Percentiles rank a stretch among this genome's conserved stretches.
These are phyloP conservation scores for Pythium aphanidermatum DNA, from an alignment of 352 stramenopile genomes.

Conservation along the genomic window DNA sequence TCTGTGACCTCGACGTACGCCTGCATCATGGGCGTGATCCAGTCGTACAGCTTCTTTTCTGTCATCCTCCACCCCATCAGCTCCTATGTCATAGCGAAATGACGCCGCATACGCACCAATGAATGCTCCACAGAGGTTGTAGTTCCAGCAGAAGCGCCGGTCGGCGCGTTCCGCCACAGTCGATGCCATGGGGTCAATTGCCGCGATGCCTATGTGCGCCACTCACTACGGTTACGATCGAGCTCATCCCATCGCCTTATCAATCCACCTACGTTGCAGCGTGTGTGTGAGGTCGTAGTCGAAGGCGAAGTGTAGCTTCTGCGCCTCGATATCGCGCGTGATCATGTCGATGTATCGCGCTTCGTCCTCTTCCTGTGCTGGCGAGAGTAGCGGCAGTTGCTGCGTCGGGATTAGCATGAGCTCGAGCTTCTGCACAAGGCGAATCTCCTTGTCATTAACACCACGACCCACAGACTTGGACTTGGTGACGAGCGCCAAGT, in stretches of 20 bases:
- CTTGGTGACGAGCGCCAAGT: constrained; percentile 67
- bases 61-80: too few species aligned
- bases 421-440: constrained; percentile 41
- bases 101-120: constrained; percentile 63
- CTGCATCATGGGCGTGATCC: constrained; percentile 56
- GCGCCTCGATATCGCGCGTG: constrained; percentile 24
- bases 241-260: too few species aligned
- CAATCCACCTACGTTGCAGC: constrained; percentile 53
- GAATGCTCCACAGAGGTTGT: constrained; percentile 51
- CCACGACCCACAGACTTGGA: constrained; percentile 50
- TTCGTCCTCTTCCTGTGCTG: constrained; percentile 50
- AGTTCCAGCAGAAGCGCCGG: constrained; percentile 90
- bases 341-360: constrained; percentile 48
- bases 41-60: constrained; percentile 36
- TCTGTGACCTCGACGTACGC: constrained; percentile 57
- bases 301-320: constrained; percentile 55
- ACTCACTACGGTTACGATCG: neutral
- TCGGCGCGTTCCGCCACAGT: constrained; percentile 68
- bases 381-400: constrained; percentile 38
- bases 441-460: constrained; percentile 46
- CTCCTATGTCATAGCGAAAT: too few species aligned
- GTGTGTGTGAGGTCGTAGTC: constrained; percentile 55
- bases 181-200: constrained; percentile 42
- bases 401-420: constrained; percentile 43
- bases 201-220: constrained; percentile 42